phyloP scores from a whole-genome alignment of 202 grass and related monocot species.

The Setaria italica region DNA sequence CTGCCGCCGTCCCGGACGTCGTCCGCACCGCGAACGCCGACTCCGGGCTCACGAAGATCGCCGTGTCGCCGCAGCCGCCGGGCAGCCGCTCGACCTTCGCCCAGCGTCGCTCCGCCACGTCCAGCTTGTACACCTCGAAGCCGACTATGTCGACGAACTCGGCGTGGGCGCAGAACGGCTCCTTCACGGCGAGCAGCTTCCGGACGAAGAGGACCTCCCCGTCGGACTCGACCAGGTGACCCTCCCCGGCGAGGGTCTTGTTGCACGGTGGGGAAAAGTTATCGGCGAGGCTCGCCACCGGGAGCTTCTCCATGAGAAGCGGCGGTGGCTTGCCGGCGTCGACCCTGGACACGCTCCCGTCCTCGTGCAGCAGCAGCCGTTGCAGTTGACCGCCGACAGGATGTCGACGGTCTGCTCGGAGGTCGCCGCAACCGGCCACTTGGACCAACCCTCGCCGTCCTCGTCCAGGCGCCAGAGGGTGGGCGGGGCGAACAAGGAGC shows the following conservation, averaged over 20 bases:
- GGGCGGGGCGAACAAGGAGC: neutral
- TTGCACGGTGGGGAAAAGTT: neutral
- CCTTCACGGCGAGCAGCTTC: neutral
- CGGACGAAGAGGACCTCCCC: conserved; percentile 34
- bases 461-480: neutral
- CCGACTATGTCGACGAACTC: neutral
- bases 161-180: neutral
- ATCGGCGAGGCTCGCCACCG: neutral
- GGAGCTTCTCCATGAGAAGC: neutral
- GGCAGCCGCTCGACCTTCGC: neutral
- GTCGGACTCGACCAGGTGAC: conserved; percentile 6
- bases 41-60: conserved; percentile 8
- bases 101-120: neutral
- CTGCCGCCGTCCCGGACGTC: neutral
- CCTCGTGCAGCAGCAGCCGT: neutral
- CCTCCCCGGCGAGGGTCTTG: neutral
- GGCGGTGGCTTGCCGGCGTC: neutral
- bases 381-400: neutral
- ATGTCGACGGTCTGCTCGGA: neutral
- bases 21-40: conserved; percentile 7
- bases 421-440: neutral
- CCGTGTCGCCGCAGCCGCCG: neutral
- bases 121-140: conserved; percentile 29
- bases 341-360: neutral
- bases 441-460: neutral